A percentile compares a stretch with the other conserved stretches of the same genome.
phyloP scores from a whole-genome alignment of 1,284 basidiomycete species.

The Boletellus deceptivus region DNA sequence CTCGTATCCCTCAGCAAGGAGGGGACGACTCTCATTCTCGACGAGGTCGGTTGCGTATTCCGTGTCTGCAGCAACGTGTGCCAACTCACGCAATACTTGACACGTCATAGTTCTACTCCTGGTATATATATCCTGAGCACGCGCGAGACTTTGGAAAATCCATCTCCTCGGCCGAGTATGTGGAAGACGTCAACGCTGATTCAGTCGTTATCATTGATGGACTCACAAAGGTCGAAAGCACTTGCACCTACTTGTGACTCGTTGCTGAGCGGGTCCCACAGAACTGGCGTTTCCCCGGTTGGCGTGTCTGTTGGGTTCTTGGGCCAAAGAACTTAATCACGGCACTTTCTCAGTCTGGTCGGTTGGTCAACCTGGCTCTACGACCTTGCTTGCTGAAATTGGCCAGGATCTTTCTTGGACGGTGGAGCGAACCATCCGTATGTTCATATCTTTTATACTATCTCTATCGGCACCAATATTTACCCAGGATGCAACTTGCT shows the following conservation, averaged over 20 bases:
- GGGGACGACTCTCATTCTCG: constrained; percentile 80
- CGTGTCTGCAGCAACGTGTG: neutral
- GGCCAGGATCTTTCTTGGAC: constrained; percentile 76
- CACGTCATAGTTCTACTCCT: constrained; percentile 73
- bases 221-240: constrained; percentile 72
- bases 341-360: constrained; percentile 82
- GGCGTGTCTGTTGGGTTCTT: constrained; percentile 95
- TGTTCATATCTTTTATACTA: constrained; percentile 27
- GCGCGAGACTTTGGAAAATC: constrained; percentile 74
- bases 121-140: constrained; percentile 87
- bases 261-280: constrained; percentile 27
- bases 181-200: constrained; percentile 84
- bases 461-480: neutral
- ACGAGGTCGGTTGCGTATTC: constrained; percentile 58
- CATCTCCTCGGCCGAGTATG: constrained; percentile 78
- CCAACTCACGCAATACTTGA: neutral
- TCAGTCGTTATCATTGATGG: constrained; percentile 87
- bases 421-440: constrained; percentile 88
- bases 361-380: constrained; percentile 14
- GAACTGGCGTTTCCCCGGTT: constrained; percentile 91
- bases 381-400: constrained; percentile 10
- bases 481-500: constrained; percentile 73
- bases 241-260: neutral
- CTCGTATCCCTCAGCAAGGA: constrained; percentile 73
- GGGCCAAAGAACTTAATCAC: constrained; percentile 88